Evolutionary conservation across 2,329 filamentous ascomycete genomes (phyloP).

Genomic region (Arthrocladium fulminans): DNA sequence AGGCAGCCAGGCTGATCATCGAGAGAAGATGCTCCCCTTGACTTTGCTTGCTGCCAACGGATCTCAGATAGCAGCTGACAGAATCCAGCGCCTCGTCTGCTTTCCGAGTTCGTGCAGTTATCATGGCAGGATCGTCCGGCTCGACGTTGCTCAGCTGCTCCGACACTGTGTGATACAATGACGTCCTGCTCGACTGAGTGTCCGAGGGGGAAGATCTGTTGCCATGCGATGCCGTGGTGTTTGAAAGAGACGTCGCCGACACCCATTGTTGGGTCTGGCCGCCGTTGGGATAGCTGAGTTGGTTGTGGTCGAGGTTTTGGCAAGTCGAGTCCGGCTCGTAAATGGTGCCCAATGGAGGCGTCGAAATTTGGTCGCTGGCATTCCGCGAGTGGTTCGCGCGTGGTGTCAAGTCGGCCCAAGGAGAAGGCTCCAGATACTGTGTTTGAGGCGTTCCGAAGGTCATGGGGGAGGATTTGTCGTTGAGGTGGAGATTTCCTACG

Average conservation of each 20-base stretch:
- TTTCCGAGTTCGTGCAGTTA: conserved; percentile 6
- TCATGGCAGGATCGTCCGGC: conserved; percentile 6
- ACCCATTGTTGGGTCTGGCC: not conserved
- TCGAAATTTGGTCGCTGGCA: conserved; percentile 1
- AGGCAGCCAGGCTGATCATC: conserved; percentile 7
- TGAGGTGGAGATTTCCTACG: conserved; percentile 1
- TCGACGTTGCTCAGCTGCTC: conserved; percentile 5
- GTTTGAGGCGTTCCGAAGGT: conserved; percentile 4
- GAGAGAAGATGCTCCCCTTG: not conserved
- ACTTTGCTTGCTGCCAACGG: conserved; percentile 1
- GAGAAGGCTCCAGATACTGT: conserved; percentile 1
- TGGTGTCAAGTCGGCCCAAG: not conserved
- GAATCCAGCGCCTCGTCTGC: conserved; percentile 7
- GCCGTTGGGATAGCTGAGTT: not conserved
- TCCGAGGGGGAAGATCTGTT: conserved; percentile 5
- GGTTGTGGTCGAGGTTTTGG: not conserved
- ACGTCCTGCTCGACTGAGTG: conserved; percentile 7
- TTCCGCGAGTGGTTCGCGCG: not conserved
- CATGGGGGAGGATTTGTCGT: conserved; percentile 4
- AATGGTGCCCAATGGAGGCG: not conserved
- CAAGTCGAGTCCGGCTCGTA: not conserved
- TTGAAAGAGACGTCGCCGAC: not conserved
- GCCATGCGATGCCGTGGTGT: not conserved
- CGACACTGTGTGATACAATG: conserved; percentile 2
- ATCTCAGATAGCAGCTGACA: conserved; percentile 4